Evolutionary conservation across 148 eudicot species (phyloP).

Genomic region (Nyssa sinensis): DNA sequence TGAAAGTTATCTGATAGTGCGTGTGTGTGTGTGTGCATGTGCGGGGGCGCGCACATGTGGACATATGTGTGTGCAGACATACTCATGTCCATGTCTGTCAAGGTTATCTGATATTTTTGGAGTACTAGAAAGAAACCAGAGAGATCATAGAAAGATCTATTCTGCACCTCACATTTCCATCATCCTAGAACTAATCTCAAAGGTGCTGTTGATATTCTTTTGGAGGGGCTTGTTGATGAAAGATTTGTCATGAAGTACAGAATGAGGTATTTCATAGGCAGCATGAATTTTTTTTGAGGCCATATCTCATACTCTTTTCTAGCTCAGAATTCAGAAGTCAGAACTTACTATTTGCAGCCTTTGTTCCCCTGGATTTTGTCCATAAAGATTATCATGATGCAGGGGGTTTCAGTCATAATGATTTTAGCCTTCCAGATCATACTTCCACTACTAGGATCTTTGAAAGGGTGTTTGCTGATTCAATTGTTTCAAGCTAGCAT

Average conservation of each 20-base stretch:
- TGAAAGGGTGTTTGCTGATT: no score
- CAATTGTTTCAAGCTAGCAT: background rate
- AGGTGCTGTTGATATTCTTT: background rate
- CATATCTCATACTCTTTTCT: no score
- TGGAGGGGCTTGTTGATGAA: background rate
- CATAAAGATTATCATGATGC: no score
- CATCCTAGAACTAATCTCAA: background rate
- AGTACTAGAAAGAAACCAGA: background rate
- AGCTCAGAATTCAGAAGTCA: background rate
- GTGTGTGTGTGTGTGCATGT: no score
- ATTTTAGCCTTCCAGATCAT: no score
- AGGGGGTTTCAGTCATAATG: background rate
- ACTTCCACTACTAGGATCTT: no score
- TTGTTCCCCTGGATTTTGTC: no score
- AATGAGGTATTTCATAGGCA: background rate
- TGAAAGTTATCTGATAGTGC: no score
- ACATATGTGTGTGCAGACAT: no score
- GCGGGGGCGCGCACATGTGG: no score
- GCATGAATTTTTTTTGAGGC: no score
- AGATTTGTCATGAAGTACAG: background rate
- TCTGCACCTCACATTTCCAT: background rate
- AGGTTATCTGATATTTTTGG: background rate
- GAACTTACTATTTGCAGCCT: background rate
- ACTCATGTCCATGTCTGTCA: no score
- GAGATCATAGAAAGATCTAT: background rate